Percentiles rank a stretch among this genome's conserved stretches.
Evolutionary conservation across 2,329 filamentous ascomycete genomes (phyloP).

Genomic region (Alternaria postmessia): DNA sequence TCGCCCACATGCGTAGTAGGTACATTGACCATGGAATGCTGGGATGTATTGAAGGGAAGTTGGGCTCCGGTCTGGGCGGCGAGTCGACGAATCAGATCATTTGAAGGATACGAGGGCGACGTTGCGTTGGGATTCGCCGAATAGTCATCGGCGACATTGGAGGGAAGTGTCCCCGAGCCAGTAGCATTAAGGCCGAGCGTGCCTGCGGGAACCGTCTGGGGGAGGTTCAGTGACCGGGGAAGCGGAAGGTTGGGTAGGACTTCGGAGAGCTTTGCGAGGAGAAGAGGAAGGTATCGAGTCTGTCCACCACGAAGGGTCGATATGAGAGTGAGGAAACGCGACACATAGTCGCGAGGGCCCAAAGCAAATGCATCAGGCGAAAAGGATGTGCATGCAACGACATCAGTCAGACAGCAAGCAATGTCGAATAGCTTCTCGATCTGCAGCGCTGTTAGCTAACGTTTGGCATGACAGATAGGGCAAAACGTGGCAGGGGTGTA

Average conservation of each 20-base stretch:
- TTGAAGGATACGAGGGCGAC: conserved; percentile 44
- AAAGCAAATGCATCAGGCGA: conserved; percentile 62
- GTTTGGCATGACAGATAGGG: conserved; percentile 23
- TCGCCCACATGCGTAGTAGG: conserved; percentile 46
- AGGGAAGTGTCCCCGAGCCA: conserved; percentile 38
- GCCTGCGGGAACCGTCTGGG: conserved; percentile 37
- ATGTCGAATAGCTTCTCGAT: conserved; percentile 84
- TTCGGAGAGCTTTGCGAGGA: conserved; percentile 79
- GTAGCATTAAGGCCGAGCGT: conserved; percentile 37
- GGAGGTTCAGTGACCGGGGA: conserved; percentile 45
- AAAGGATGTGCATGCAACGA: conserved; percentile 70
- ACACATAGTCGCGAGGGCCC: conserved; percentile 74
- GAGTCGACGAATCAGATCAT: conserved; percentile 46
- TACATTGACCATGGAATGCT: conserved; percentile 41
- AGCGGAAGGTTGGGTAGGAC: conserved; percentile 64
- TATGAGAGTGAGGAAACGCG: conserved; percentile 70
- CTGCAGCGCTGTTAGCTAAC: conserved; percentile 52
- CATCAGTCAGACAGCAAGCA: conserved; percentile 75
- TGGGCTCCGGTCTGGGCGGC: conserved; percentile 48
- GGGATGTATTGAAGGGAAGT: conserved; percentile 43
- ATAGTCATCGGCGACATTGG: conserved; percentile 42
- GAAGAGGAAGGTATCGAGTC: conserved; percentile 77
- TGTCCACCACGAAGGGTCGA: conserved; percentile 77
- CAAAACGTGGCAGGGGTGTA: conserved; percentile 23
- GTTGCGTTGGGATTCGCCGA: conserved; percentile 35